Percentiles rank a stretch among this genome's conserved stretches.
These are phyloP conservation scores for Diospyros lotus DNA, from an alignment of 148 eudicot genomes.

Conservation along the genomic window DNA sequence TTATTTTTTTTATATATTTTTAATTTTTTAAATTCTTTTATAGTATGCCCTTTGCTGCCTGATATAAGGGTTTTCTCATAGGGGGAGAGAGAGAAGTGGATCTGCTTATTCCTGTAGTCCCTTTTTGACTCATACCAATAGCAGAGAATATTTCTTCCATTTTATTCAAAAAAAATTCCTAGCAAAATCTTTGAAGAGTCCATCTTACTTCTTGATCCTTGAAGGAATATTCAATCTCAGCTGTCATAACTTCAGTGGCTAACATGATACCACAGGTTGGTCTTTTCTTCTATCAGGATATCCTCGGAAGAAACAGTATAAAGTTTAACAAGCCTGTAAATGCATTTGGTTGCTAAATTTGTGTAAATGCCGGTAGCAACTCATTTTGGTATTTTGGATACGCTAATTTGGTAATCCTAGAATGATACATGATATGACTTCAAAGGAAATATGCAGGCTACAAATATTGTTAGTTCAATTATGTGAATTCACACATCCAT, in stretches of 20 bases:
- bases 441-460: background rate
- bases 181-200: background rate
- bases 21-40: no score
- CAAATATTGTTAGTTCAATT: background rate
- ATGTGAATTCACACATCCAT: background rate
- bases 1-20: no score
- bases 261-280: conserved; percentile 91
- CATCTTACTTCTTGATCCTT: conserved; percentile 16
- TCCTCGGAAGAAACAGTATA: background rate
- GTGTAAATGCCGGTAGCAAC: background rate
- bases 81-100: background rate
- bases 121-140: background rate
- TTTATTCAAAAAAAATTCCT: background rate
- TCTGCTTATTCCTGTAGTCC: background rate
- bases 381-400: background rate
- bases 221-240: conserved; percentile 87
- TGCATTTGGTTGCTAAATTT: background rate
- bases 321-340: background rate
- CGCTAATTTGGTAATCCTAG: background rate
- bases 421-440: background rate
- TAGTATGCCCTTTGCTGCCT: no score
- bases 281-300: conserved; percentile 5
- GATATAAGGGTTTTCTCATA: background rate
- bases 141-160: background rate
- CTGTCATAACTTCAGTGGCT: conserved; percentile 72